Evolutionary conservation across 2,329 filamentous ascomycete genomes (phyloP), one percentile per base, ranked within the genome.

Genomic region (Elsinoe necatrix): DNA sequence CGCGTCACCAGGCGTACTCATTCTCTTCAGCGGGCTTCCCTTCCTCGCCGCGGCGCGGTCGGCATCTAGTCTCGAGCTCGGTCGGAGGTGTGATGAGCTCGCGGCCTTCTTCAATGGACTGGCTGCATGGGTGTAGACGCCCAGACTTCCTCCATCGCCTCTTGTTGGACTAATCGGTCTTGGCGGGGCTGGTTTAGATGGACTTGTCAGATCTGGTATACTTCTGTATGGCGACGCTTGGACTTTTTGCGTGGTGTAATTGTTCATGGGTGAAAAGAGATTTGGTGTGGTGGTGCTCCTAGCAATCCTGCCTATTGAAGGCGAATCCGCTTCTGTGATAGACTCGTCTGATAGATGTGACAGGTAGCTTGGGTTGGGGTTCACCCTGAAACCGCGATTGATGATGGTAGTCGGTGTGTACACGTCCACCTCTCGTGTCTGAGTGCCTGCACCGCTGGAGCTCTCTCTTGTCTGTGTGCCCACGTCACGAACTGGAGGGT

Each of bases 101-200:
- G 76, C 82, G 1, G 87, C 79, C 68, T 95, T 95, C 64, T 89
- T 86, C 11, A 97, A 71, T 0, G 92, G 92, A 9, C 89, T 95
- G 39, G 85, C 86, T 4, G 84, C 83, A 68, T 95, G 89, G 4
- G 80, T 85, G 69, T 84, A 90, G 0, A 95, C 79, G 12, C 91
- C 90, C 51, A 95, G 75, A 66, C 80, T 92, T 1, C 91, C 89
- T 14, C 89, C 89, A 66, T 85, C 83, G 8, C 81, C 77, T 37
- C 64, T 64, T 16, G 65, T 73, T 69, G 14, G 62, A 59, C 1
- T 57, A 58, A 50, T 66, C 62, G 12, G 67, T 64, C 58, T 65
- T 54, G 62, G 66, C 59, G 41, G 71, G 57, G 58, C 63, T 66
- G 59, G 63, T 72, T 50, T 66, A 60, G 61, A 66, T 68, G 60